A percentile compares a stretch with the other conserved stretches of the same genome.
Evolutionary conservation across 164 flowering plant genomes (phyloP).

Genomic region (Brasenia schreberi): DNA sequence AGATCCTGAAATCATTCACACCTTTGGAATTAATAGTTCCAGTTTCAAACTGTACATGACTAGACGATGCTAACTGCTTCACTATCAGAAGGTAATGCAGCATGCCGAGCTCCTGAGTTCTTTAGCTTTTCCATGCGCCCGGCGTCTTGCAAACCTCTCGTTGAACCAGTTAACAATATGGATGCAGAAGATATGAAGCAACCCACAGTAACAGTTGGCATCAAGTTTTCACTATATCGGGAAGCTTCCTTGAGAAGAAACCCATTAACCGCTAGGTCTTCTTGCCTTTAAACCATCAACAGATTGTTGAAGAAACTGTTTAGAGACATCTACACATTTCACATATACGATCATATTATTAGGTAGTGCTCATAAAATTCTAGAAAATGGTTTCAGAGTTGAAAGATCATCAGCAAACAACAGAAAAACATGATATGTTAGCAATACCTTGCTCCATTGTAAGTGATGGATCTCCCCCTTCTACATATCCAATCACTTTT

Average conservation of each 20-base stretch:
- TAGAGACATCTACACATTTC: constrained; percentile 51
- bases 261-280: background rate
- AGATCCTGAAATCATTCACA: too few species aligned
- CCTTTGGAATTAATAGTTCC: too few species aligned
- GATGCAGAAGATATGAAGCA: too few species aligned
- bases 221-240: background rate
- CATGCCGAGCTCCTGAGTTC: too few species aligned
- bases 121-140: too few species aligned
- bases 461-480: constrained; percentile 62
- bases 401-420: background rate
- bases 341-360: background rate
- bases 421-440: background rate
- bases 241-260: background rate
- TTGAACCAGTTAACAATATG: too few species aligned
- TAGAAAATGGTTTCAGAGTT: background rate
- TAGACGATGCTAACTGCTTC: too few species aligned
- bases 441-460: constrained; percentile 81
- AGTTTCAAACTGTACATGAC: too few species aligned
- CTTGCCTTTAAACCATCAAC: constrained; percentile 20
- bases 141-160: too few species aligned
- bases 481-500: constrained; percentile 48
- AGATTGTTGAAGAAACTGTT: constrained; percentile 40
- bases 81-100: too few species aligned
- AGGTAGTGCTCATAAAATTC: background rate
- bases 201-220: too few species aligned